Evolutionary conservation across 352 stramenopile genomes (phyloP).

Genomic region (Globisporangium sylvaticum): DNA sequence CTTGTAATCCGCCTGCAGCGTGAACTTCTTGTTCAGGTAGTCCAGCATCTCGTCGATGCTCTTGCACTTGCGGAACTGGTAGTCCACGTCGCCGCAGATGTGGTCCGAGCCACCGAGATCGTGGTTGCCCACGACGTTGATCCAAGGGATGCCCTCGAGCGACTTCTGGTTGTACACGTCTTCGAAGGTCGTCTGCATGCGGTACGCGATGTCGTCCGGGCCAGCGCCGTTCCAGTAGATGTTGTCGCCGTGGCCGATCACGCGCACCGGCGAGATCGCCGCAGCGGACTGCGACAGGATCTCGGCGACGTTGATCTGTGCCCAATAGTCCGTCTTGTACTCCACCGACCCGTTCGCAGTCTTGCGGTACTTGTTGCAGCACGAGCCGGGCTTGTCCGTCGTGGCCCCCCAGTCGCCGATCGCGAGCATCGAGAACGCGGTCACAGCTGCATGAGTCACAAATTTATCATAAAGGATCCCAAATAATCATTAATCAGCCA

Average conservation of each 20-base stretch:
- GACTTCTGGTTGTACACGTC: constrained; percentile 79
- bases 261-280: constrained; percentile 56
- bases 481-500: constrained; percentile 4
- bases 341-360: constrained; percentile 72
- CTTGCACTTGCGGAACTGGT: constrained; percentile 80
- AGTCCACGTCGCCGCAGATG: constrained; percentile 85
- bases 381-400: constrained; percentile 82
- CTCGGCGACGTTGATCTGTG: constrained; percentile 81
- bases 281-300: constrained; percentile 69
- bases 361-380: constrained; percentile 88
- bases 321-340: constrained; percentile 87
- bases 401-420: constrained; percentile 86
- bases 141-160: constrained; percentile 75
- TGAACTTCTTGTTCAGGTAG: constrained; percentile 84
- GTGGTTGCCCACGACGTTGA: constrained; percentile 87
- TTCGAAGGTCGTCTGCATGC: constrained; percentile 85
- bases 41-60: constrained; percentile 67
- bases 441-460: constrained; percentile 18
- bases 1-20: constrained; percentile 78
- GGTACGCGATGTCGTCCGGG: constrained; percentile 68
- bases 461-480: constrained; percentile 5
- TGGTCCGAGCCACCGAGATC: constrained; percentile 83
- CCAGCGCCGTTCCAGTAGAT: constrained; percentile 87
- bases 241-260: constrained; percentile 86
- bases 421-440: constrained; percentile 76